Base-by-base conservation (phyloP, 805 yeast genomes). In the Starmerella bacillaris region DNA sequence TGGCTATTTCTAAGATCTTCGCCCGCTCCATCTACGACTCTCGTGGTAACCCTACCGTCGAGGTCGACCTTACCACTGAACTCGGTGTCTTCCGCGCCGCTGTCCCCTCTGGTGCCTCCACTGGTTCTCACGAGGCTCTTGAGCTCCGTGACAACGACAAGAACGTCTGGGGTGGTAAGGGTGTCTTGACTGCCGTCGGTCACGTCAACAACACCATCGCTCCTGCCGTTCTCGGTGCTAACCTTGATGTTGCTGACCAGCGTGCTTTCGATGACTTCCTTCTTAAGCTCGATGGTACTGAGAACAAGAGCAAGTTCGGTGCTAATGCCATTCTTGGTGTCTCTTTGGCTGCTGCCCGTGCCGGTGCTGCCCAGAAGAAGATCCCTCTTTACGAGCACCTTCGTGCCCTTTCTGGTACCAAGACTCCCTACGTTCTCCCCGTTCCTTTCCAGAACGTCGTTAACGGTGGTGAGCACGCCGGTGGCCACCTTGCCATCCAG, bases 381-480 rank as follows among this genome's bases (percentile, higher is more conserved):
- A 80, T 83, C 42, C 94, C 96, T 61, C 74, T 89, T 59, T 89
- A 84, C 77, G 65, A 72, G 58, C 94, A 86, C 69, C 65, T 89
- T 60, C 71, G 92, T 50, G 79, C 74, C 53, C 59, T 89, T 47
- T 58, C 94, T 48, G 74, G 71, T 41, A 65, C 92, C 55, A 69
- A 71, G 63, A 63, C 66, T 55, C 86, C 92, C 63, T 89, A 63
- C 63, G 95, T 89, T 41, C 68, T 86, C 60, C 98, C 98, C 62
- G 96, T 89, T 64, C 98, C 98, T 50, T 60, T 89, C 92, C 89
- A 80, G 69, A 86, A 86, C 69, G 98, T 86, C 49, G 71, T 86
- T 64, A 86, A 86, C 76, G 98, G 98, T 72, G 98, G 98, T 65
- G 78, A 93, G 57, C 98, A 86, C 68, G 98, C 98, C 57, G 98